Evolutionary conservation across 352 stramenopile species (phyloP).

Genomic region (Phytophthora fragariae): DNA sequence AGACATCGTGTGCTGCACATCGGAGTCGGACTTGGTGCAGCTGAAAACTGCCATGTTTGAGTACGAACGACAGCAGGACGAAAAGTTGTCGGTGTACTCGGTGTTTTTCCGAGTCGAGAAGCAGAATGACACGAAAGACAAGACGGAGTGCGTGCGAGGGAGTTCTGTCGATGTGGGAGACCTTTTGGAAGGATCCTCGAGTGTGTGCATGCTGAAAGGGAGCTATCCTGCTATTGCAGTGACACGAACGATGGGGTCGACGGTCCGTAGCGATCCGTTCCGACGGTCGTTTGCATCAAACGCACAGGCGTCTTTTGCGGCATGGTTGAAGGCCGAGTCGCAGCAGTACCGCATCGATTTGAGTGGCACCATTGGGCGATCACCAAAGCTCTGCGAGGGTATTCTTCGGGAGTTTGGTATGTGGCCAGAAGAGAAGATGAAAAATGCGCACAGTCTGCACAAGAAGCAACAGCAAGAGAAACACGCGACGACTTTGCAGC

Average conservation of each 20-base stretch:
- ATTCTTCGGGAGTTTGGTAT: conserved; percentile 3
- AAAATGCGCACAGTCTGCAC: background rate
- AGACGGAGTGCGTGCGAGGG: conserved; percentile 15
- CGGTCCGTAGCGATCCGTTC: background rate
- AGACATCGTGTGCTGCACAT: conserved; percentile 18
- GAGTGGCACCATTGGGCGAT: background rate
- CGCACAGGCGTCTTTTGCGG: background rate
- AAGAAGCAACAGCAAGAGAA: background rate
- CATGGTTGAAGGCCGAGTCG: conserved; percentile 2
- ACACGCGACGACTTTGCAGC: background rate
- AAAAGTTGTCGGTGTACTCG: conserved; percentile 6
- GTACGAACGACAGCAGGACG: conserved; percentile 3
- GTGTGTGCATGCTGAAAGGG: conserved; percentile 28
- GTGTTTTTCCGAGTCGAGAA: conserved; percentile 41
- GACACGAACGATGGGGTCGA: background rate
- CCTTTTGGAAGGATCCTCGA: background rate
- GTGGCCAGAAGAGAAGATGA: background rate
- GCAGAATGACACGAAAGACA: conserved; percentile 46
- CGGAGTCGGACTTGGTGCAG: conserved; percentile 3
- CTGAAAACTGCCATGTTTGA: conserved; percentile 7
- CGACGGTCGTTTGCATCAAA: background rate
- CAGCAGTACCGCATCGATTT: conserved; percentile 4
- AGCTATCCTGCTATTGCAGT: conserved; percentile 20
- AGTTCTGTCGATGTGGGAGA: conserved; percentile 17
- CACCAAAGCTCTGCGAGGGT: background rate